These are phyloP conservation scores for Cryptosporidium baileyi DNA, from an alignment of 169 alveolate genomes.

Conservation along the genomic window DNA sequence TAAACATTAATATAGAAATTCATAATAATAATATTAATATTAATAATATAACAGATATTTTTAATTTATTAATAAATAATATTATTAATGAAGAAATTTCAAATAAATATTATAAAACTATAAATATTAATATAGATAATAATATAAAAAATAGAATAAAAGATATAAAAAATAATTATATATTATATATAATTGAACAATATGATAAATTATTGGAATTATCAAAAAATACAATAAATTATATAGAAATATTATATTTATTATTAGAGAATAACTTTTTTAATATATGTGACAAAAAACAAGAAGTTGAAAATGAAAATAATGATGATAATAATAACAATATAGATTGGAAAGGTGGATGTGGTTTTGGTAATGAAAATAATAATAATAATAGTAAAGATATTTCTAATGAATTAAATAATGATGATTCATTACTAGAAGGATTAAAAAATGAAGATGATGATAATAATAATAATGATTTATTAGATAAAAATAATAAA, in stretches of 20 bases:
- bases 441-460: slow-evolving; percentile 75
- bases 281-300: slow-evolving; percentile 67
- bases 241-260: slow-evolving; percentile 2
- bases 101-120: background rate
- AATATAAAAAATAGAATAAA: background rate
- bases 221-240: background rate
- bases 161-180: background rate
- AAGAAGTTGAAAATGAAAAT: slow-evolving; percentile 79
- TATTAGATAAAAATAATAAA: slow-evolving; percentile 78
- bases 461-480: slow-evolving; percentile 73
- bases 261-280: slow-evolving; percentile 56
- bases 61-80: background rate
- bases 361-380: slow-evolving; percentile 73
- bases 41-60: background rate
- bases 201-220: background rate
- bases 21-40: no score
- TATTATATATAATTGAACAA: background rate
- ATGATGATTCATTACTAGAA: slow-evolving; percentile 81
- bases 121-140: background rate
- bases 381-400: slow-evolving; percentile 82
- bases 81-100: background rate
- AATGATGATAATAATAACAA: slow-evolving; percentile 75
- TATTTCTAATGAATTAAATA: slow-evolving; percentile 85
- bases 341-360: slow-evolving; percentile 80
- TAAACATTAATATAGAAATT: no score